These are phyloP conservation scores for Blastobotrys apis DNA, from an alignment of 1,139 yeast genomes.

Conservation along the genomic window DNA sequence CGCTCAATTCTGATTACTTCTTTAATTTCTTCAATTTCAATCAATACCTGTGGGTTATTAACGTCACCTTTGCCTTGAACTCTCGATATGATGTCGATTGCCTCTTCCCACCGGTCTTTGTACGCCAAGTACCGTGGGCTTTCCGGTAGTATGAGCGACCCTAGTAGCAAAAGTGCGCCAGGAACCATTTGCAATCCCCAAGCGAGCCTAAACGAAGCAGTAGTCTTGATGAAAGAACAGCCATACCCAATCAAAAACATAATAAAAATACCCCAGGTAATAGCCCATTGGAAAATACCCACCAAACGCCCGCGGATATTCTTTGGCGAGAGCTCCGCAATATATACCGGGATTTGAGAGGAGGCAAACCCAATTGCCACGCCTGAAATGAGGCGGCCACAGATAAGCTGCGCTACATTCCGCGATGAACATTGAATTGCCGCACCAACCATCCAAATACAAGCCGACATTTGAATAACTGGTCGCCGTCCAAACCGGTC, in stretches of 20 bases:
- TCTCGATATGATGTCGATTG: conserved; percentile 48
- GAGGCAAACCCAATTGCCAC: conserved; percentile 68
- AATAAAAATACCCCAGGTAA: conserved; percentile 61
- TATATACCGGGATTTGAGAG: conserved; percentile 67
- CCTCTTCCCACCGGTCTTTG: conserved; percentile 62
- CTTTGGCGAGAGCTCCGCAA: conserved; percentile 66
- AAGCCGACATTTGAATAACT: conserved; percentile 67
- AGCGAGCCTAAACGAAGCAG: conserved; percentile 58
- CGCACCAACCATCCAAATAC: conserved; percentile 76
- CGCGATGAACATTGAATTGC: conserved; percentile 73
- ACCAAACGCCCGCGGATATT: conserved; percentile 63
- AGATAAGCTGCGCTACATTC: conserved; percentile 64
- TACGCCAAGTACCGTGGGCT: conserved; percentile 73
- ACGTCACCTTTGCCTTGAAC: conserved; percentile 52
- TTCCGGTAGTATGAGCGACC: conserved; percentile 56
- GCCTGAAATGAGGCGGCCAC: conserved; percentile 65
- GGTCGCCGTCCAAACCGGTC: conserved; percentile 76
- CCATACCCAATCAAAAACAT: conserved; percentile 61
- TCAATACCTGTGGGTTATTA: conserved; percentile 49
- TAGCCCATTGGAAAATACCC: conserved; percentile 62
- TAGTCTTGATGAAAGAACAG: conserved; percentile 44
- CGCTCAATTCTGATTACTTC: conserved; percentile 38
- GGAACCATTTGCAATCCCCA: conserved; percentile 69
- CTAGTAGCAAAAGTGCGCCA: conserved; percentile 48
- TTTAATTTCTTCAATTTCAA: conserved; percentile 57